Percentiles rank a stretch among this genome's conserved stretches.
Conservation (phyloP, 139 green algal genomes). For the Coccomyxa sp. region DNA sequence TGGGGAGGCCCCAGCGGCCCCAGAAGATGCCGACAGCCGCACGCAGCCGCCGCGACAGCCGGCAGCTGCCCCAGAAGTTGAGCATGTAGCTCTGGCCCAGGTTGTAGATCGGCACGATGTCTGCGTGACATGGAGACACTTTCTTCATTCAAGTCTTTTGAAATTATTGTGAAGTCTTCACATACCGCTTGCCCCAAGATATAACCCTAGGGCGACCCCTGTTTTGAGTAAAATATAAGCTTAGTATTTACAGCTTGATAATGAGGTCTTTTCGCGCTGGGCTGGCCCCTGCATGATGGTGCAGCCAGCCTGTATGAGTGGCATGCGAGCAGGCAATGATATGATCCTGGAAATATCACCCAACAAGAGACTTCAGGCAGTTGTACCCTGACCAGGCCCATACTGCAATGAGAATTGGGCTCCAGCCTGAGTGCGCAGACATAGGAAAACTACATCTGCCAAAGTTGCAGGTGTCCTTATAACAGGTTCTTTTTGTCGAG, state of each 20-base stretch:
- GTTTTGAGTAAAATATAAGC: too few species aligned
- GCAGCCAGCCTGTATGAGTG: too few species aligned
- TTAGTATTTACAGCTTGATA: too few species aligned
- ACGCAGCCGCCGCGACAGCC: conserved; percentile 8
- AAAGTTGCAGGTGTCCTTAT: neutral
- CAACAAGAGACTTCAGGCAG: too few species aligned
- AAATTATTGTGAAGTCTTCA: too few species aligned
- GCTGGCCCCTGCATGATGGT: too few species aligned
- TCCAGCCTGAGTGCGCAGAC: neutral
- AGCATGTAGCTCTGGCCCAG: conserved; percentile 15
- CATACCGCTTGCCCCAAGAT: too few species aligned
- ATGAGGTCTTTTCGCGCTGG: too few species aligned
- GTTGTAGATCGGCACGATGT: conserved; percentile 18
- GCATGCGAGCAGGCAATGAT: neutral
- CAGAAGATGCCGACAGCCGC: conserved; percentile 16
- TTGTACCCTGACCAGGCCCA: too few species aligned
- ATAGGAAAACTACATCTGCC: neutral
- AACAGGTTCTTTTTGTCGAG: neutral
- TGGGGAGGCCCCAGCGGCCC: conserved; percentile 19
- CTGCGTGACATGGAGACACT: neutral
- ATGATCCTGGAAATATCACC: neutral
- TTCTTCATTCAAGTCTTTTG: too few species aligned
- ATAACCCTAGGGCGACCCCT: too few species aligned
- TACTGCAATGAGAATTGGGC: neutral
- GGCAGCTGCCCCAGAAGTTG: neutral